Base-by-base conservation (phyloP, 805 yeast genomes). In the Kluyveromyces dobzhanskii region DNA sequence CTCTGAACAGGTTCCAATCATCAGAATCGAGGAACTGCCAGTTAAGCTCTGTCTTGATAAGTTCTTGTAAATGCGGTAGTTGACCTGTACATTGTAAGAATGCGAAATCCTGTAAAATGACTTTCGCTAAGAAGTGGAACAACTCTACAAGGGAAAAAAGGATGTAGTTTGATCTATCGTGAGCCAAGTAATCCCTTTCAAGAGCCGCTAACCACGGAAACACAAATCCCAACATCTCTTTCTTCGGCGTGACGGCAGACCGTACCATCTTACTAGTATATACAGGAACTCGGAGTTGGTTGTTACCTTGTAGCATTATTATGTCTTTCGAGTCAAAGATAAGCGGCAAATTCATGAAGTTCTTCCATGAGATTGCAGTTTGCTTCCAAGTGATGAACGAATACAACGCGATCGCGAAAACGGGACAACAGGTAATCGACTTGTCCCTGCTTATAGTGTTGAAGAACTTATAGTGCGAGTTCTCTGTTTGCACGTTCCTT, bases 141-240 rank as follows among this genome's bases (percentile, higher is more conserved):
- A 59, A 37, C 43, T 59, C 64, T 32, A 53, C 48, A 13, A 59
- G 42, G 2, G 63, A 56, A 38, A 54, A 53, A 32, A 59, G 34
- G 35, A 51, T 51, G 43, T 59, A 59, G 39, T 58, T 59, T 4
- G 61, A 53, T 33, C 61, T 49, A 38, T 57, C 63, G 9, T 46
- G 38, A 5, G 48, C 31, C 29, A 46, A 37, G 35, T 56, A 43
- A 33, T 59, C 62, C 36, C 50, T 47, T 37, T 49, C 51, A 33
- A 59, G 43, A 10, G 45, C 40, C 11, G 50, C 40, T 21, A 59
- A 44, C 64, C 64, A 59, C 3, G 63, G 63, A 32, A 58, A 59
- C 3, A 59, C 50, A 14, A 47, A 23, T 33, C 45, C 35, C 14
- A 47, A 44, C 32, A 55, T 43, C 12, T 53, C 53, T 16, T 40